Evolutionary conservation across 257 asterid species (phyloP), one percentile per base, ranked within the genome.

Genomic region (Avicennia marina): DNA sequence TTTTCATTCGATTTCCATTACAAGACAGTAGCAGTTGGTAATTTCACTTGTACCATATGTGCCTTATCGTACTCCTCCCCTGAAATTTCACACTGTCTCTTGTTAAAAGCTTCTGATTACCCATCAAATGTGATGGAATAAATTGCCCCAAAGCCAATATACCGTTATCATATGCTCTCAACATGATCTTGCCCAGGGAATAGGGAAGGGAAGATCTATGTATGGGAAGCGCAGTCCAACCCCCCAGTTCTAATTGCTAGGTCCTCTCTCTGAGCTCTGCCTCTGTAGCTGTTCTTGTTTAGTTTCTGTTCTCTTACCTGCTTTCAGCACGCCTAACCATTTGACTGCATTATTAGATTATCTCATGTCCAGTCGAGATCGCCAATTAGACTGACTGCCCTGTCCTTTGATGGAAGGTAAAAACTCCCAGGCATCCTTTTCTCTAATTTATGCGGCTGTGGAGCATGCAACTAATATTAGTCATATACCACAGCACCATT

Each of bases 361-460:
- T 67, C 81, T 10, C 98, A 93, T 63, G 74, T 68, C 62, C 97
- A 88, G 72, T 93, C 98, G 7, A 93, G 83, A 72, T 82, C 90
- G 39, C 72, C 95, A 15, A 93, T 93, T 48, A 77, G 98, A 75
- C 89, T 85, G 74, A 93, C 98, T 1, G 98, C 98, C 11, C 51
- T 89, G 85, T 93, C 95, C 42, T 83, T 36, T 34, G 97, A 93
- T 58, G 97, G 98, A 79, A 91, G 98, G 98, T 86, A 78, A 73
- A 31, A 50, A 45, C 32, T 46, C 29, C 22, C 6, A 6, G 11
- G 27, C 27, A 2, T 16, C 32, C 8, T 39, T 34, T 11, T 38
- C 47, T 43, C 9, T 11, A 25, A 6, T 22, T 44, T 38, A 43
- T 53, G 33, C 11, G 29, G 50, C 40, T 15, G 15, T 36, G 24